These are phyloP conservation scores for Sextonia rubra DNA, from an alignment of 164 flowering plant genomes.

Conservation along the genomic window DNA sequence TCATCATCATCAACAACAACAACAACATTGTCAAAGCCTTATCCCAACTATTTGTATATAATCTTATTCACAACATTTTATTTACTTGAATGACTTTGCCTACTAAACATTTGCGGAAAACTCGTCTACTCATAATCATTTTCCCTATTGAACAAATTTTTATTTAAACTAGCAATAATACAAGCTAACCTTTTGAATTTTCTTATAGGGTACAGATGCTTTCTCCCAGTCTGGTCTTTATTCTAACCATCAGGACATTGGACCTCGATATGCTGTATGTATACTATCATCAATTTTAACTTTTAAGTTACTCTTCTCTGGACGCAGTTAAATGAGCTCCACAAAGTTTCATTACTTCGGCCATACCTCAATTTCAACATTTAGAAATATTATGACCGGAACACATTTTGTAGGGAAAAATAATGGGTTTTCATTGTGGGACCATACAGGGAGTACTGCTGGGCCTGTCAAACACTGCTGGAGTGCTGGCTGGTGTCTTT, in stretches of 20 bases:
- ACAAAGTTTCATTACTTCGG: not conserved
- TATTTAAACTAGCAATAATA: not conserved
- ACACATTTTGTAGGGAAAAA: not conserved
- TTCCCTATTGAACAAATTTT: not conserved
- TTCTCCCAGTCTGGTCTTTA: constrained; percentile 96
- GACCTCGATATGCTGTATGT: constrained; percentile 96
- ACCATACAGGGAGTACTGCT: constrained; percentile 75
- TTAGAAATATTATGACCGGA: not conserved
- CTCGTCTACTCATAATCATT: not conserved
- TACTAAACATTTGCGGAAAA: not conserved
- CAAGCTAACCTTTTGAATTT: not conserved
- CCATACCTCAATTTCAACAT: not conserved
- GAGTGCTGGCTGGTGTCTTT: constrained; percentile 89
- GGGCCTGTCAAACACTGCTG: constrained; percentile 95
- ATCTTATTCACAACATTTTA: not conserved
- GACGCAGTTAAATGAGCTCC: not conserved
- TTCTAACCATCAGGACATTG: constrained; percentile 98
- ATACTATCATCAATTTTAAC: not conserved
- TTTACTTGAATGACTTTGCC: not conserved
- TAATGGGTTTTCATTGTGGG: not conserved
- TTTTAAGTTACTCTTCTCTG: not conserved
- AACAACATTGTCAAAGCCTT: no score
- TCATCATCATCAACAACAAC: no score
- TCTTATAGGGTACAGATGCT: constrained; percentile 88
- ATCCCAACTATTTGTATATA: no score